phyloP scores from a whole-genome alignment of 1,284 basidiomycete species.

The Malassezia vespertilionis region DNA sequence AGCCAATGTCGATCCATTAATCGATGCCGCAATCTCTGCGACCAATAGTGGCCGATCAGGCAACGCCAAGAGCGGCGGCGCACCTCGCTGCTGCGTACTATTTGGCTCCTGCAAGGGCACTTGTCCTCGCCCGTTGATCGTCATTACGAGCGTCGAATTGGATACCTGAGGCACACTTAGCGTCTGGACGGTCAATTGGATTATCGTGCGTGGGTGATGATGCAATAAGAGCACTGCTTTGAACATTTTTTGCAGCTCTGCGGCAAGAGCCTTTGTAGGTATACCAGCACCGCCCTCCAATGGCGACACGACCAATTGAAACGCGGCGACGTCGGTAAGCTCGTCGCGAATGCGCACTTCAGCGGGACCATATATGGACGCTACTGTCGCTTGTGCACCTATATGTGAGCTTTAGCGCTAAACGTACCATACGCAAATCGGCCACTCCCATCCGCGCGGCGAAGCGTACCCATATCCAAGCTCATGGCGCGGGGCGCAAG shows the following conservation, averaged over 20 bases:
- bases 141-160: slow-evolving; percentile 2
- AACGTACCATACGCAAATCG: slow-evolving; percentile 29
- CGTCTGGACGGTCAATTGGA: slow-evolving; percentile 59
- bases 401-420: slow-evolving; percentile 25
- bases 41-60: slow-evolving; percentile 37
- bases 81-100: neutral
- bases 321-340: slow-evolving; percentile 51
- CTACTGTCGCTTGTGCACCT: slow-evolving; percentile 40
- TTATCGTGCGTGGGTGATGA: slow-evolving; percentile 52
- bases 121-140: neutral
- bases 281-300: slow-evolving; percentile 49
- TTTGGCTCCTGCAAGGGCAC: neutral
- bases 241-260: slow-evolving; percentile 17
- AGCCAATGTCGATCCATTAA: slow-evolving; percentile 53
- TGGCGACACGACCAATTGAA: slow-evolving; percentile 52
- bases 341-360: slow-evolving; percentile 54
- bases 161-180: slow-evolving; percentile 38
- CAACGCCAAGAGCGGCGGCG: slow-evolving; percentile 33
- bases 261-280: slow-evolving; percentile 16
- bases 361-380: slow-evolving; percentile 51
- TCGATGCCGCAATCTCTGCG: slow-evolving; percentile 50
- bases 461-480: slow-evolving; percentile 17
- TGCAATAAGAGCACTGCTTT: slow-evolving; percentile 49
- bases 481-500: too few species aligned
- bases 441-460: slow-evolving; percentile 30